Base-by-base conservation (phyloP, 768 basidiomycete genomes). In the Termitomyces sp. region DNA sequence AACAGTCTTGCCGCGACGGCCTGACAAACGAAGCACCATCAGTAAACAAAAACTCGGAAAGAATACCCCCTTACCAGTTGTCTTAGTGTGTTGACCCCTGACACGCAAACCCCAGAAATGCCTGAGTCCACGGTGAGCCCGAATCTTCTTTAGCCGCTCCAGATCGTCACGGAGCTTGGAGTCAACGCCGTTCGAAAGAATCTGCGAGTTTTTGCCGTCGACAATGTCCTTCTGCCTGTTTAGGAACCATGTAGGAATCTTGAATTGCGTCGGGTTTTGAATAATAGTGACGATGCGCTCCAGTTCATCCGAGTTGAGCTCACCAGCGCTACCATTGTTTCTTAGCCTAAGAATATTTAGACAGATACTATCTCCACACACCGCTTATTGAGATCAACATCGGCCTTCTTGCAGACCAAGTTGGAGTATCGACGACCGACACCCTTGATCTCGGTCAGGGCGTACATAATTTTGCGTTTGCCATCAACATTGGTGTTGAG, bases 401-500 rank as follows among this genome's bases (percentile, higher is more conserved):
- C 97, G 64, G 97, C 97, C 84, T 99, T 99, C 81, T 98, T 98
- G 88, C 97, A 98, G 69, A 98, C 96, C 71, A 98, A 79, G 81
- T 98, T 98, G 73, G 97, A 89, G 81, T 98, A 99, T 57, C 97
- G 91, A 66, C 97, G 90, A 71, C 97, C 97, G 63, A 99, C 97
- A 87, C 97, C 97, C 85, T 98, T 98, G 85, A 99, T 99, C 83
- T 99, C 97, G 52, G 97, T 98, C 82, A 98, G 76, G 71, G 97
- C 96, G 77, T 94, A 98, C 92, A 94, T 98, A 78, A 99, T 91
- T 83, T 99, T 99, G 70, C 97, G 89, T 76, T 96, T 96, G 69
- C 97, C 97, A 78, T 98, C 96, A 68, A 99, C 97, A 82, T 98
- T 98, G 76, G 97, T 98, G 85, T 98, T 98, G 69, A 97, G 84